Conservation (phyloP, 306 rosid species). For the Begonia peltatifolia region DNA sequence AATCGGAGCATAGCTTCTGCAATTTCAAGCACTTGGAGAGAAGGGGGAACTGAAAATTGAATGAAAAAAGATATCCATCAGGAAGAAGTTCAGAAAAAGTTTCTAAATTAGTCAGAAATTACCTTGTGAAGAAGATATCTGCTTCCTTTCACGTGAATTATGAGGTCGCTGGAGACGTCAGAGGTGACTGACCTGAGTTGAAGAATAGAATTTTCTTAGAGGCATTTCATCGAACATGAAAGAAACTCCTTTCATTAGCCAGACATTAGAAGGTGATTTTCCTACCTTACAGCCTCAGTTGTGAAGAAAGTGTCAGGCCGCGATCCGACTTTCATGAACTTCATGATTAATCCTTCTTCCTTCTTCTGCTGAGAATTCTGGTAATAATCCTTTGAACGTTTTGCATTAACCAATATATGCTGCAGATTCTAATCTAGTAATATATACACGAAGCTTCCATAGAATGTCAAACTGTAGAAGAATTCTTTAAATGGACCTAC, state of each 20-base stretch:
- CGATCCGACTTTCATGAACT: constrained; percentile 99
- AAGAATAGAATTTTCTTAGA: background rate
- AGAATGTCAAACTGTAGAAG: too few relatives aligned
- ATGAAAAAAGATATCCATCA: background rate
- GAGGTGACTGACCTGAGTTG: constrained; percentile 76
- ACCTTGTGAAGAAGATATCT: constrained; percentile 97
- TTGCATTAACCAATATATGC: too few relatives aligned
- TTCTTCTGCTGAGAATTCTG: constrained; percentile 17
- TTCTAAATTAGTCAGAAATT: constrained; percentile 1
- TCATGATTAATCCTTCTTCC: constrained; percentile 42
- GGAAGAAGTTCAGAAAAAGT: constrained; percentile 12
- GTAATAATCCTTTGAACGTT: too few relatives aligned
- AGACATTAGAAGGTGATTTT: background rate
- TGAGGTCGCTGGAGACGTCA: constrained; percentile 90
- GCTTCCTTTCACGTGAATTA: constrained; percentile 79
- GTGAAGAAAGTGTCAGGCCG: constrained; percentile 90
- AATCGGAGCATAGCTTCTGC: constrained; percentile 70
- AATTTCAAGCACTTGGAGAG: constrained; percentile 74
- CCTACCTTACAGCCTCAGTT: constrained; percentile 64
- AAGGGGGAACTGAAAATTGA: constrained; percentile 67
- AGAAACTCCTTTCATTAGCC: too few relatives aligned
- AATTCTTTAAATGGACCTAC: too few relatives aligned
- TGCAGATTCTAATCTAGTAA: too few relatives aligned
- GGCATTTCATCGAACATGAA: too few relatives aligned
- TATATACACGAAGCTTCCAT: too few relatives aligned